These are phyloP conservation scores for Eucalyptus brandiana DNA, from an alignment of 345 rosid species.

Conservation along the genomic window DNA sequence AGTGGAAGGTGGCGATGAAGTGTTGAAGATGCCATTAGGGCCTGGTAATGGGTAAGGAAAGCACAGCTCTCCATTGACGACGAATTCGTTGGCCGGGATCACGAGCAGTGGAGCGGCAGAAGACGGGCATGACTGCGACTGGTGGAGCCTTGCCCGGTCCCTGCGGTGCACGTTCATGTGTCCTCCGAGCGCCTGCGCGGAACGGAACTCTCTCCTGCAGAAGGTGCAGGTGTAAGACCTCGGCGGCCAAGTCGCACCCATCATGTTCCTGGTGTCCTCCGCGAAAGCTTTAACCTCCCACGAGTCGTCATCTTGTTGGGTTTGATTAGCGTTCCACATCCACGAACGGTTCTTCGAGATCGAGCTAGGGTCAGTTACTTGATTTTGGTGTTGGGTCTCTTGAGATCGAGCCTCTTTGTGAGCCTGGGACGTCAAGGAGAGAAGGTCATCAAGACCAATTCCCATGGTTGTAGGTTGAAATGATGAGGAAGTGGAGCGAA, in stretches of 20 bases:
- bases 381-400: background rate
- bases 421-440: conserved; percentile 15
- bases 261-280: conserved; percentile 58
- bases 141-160: conserved; percentile 76
- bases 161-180: conserved; percentile 99
- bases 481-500: conserved; percentile 2
- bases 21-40: conserved; percentile 25
- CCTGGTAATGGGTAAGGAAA: conserved; percentile 59
- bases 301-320: conserved; percentile 56
- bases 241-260: conserved; percentile 97
- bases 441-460: conserved; percentile 21
- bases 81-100: conserved; percentile 24
- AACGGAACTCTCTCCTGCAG: conserved; percentile 86
- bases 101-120: conserved; percentile 11
- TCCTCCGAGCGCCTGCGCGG: conserved; percentile 98
- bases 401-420: conserved; percentile 1
- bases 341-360: background rate
- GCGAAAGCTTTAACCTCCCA: conserved; percentile 96
- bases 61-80: conserved; percentile 37
- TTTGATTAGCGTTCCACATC: conserved; percentile 4
- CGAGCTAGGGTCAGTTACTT: background rate
- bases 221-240: conserved; percentile 90
- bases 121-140: conserved; percentile 11
- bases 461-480: conserved; percentile 19
- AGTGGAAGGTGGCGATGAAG: conserved; percentile 18